Conservation (phyloP, 768 basidiomycete species). For the Tylopilus sp. region DNA sequence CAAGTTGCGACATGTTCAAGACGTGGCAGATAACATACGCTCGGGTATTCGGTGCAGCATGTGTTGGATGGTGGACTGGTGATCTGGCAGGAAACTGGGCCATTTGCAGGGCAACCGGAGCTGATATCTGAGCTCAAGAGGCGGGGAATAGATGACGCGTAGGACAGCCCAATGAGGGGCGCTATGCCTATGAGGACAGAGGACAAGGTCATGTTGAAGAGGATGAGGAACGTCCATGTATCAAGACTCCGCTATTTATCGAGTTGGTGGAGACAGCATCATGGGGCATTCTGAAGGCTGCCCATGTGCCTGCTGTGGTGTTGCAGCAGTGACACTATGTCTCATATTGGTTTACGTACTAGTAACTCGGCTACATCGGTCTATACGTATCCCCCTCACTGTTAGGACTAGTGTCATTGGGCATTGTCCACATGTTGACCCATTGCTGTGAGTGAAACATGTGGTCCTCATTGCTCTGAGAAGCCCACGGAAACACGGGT, state of each 20-base stretch:
- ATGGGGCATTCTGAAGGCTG: neutral
- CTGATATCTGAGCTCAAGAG: slow-evolving; percentile 33
- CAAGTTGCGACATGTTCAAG: neutral
- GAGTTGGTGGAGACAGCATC: neutral
- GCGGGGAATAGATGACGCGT: slow-evolving; percentile 12
- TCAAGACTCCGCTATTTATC: slow-evolving; percentile 15
- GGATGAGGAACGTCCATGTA: neutral
- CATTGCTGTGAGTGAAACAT: slow-evolving; percentile 20
- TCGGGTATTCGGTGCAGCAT: slow-evolving; percentile 67
- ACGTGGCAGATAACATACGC: slow-evolving; percentile 39
- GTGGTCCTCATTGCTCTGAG: slow-evolving; percentile 16
- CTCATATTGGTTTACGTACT: neutral
- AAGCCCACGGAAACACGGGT: slow-evolving; percentile 22
- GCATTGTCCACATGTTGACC: slow-evolving; percentile 40
- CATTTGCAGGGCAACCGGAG: slow-evolving; percentile 53
- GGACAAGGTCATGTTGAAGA: slow-evolving; percentile 7
- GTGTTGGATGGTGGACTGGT: slow-evolving; percentile 31
- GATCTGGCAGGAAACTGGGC: slow-evolving; percentile 53
- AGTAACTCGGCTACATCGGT: slow-evolving; percentile 24
- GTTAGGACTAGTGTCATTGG: slow-evolving; percentile 22
- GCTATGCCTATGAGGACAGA: slow-evolving; percentile 16
- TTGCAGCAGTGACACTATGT: neutral
- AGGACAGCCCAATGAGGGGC: slow-evolving; percentile 19
- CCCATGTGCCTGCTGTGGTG: neutral
- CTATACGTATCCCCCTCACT: slow-evolving; percentile 26